A percentile compares a stretch with the other conserved stretches of the same genome.
These are phyloP conservation scores for Candida patagonica DNA, from an alignment of 805 yeast species.

Conservation along the genomic window DNA sequence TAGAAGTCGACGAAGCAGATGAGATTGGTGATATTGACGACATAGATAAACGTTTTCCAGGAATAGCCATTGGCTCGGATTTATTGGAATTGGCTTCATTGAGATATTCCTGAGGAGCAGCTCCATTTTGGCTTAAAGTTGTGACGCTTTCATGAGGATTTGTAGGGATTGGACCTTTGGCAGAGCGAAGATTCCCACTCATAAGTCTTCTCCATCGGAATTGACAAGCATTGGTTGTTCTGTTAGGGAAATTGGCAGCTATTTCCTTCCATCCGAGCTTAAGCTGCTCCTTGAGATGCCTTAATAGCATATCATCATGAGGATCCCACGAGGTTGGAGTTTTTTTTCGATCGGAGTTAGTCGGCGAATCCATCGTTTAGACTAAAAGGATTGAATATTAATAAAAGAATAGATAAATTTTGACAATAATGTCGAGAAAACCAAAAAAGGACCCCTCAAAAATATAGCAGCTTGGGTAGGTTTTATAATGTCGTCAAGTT, in stretches of 20 bases:
- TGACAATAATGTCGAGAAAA: too few relatives aligned
- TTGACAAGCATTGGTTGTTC: slow-evolving; percentile 87
- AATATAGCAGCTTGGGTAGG: too few relatives aligned
- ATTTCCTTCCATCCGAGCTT: slow-evolving; percentile 88
- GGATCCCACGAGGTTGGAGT: slow-evolving; percentile 68
- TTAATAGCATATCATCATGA: slow-evolving; percentile 58
- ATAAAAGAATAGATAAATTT: too few relatives aligned
- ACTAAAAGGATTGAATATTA: too few relatives aligned
- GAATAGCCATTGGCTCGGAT: not conserved
- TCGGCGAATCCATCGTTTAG: too few relatives aligned
- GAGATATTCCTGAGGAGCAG: not conserved
- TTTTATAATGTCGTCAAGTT: too few relatives aligned
- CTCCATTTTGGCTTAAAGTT: not conserved
- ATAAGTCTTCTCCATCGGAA: slow-evolving; percentile 76
- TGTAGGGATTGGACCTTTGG: slow-evolving; percentile 11
- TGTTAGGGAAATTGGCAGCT: slow-evolving; percentile 62
- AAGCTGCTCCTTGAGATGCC: slow-evolving; percentile 73
- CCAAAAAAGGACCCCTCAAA: too few relatives aligned
- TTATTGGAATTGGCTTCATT: not conserved
- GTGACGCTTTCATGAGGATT: slow-evolving; percentile 1
- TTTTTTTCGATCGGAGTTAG: slow-evolving; percentile 15
- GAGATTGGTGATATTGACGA: slow-evolving; percentile 9
- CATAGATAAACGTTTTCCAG: not conserved
- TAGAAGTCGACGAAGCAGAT: slow-evolving; percentile 9
- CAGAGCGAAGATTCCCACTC: slow-evolving; percentile 29